Evolutionary conservation across 495 filamentous ascomycete species (phyloP), one percentile per base, ranked within the genome.

Genomic region (Hamigera avellanea): DNA sequence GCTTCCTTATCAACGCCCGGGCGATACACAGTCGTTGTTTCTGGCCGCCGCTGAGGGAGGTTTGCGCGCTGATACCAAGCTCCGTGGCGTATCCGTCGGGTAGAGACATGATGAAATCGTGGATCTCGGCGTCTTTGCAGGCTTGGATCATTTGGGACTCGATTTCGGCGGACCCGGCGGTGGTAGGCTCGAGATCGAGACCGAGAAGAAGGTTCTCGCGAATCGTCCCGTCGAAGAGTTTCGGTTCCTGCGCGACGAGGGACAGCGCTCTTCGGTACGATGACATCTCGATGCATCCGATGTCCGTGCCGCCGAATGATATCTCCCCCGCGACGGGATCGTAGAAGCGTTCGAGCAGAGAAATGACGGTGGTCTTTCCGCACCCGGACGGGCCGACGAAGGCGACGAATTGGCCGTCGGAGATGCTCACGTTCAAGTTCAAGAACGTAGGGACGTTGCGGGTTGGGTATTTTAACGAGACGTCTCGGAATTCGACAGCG

Each of bases 331-430:
- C 53, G 4, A 51, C 54, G 0, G 69, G 54, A 16, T 73, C 62
- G 48, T 83, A 84, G 51, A 83, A 81, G 14, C 68, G 35, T 54
- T 80, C 76, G 1, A 86, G 53, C 0, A 86, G 56, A 2, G 70
- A 70, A 13, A 84, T 66, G 15, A 80, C 62, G 12, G 75, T 83
- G 1, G 72, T 78, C 46, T 89, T 89, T 9, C 83, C 83, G 19
- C 75, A 81, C 14, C 83, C 83, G 0, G 69, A 76, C 0, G 78
- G 60, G 2, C 83, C 83, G 6, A 86, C 81, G 12, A 89, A 61
- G 0, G 78, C 83, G 2, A 70, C 73, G 39, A 73, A 80, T 40
- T 79, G 68, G 1, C 81, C 81, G 28, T 73, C 70, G 27, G 72
- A 57, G 32, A 86, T 81, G 3, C 26, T 35, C 2, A 62, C 15